A percentile compares a stretch with the other conserved stretches of the same genome.
These are phyloP conservation scores for Chenopodium quinoa DNA, from an alignment of 148 eudicot genomes.

Conservation along the genomic window DNA sequence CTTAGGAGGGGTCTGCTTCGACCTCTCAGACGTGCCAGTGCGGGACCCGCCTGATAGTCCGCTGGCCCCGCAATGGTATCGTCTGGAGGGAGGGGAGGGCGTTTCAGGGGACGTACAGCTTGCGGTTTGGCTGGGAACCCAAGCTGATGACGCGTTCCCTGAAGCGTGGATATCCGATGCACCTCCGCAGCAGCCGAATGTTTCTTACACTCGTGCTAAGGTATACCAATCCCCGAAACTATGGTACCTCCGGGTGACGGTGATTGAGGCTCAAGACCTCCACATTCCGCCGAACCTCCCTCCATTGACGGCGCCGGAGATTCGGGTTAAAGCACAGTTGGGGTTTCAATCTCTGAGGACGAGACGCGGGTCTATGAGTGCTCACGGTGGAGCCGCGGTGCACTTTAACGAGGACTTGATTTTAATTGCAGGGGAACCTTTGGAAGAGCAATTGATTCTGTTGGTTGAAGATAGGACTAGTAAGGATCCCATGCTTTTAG, in stretches of 20 bases:
- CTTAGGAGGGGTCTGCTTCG: conserved; percentile 92
- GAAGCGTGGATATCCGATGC: conserved; percentile 87
- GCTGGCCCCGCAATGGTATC: conserved; percentile 95
- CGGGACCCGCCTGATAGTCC: conserved; percentile 98
- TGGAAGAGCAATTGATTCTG: conserved; percentile 71
- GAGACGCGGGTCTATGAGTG: conserved; percentile 70
- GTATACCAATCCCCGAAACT: conserved; percentile 93
- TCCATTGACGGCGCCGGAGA: conserved; percentile 78
- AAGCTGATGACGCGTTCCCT: conserved; percentile 89
- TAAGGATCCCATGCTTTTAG: conserved; percentile 71
- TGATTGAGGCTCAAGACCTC: conserved; percentile 86
- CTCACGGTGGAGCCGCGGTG: conserved; percentile 50
- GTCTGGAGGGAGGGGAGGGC: conserved; percentile 66
- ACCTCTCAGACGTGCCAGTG: conserved; percentile 85
- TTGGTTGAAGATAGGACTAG: conserved; percentile 76
- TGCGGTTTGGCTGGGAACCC: conserved; percentile 94
- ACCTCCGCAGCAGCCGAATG: conserved; percentile 43
- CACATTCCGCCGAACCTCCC: conserved; percentile 78
- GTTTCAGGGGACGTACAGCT: conserved; percentile 82
- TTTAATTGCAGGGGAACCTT: conserved; percentile 81
- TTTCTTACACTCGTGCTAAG: conserved; percentile 70
- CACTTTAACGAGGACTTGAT: conserved; percentile 80
- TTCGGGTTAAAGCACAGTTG: conserved; percentile 73
- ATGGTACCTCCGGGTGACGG: conserved; percentile 72
- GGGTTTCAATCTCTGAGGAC: conserved; percentile 82